phyloP scores from a whole-genome alignment of 768 basidiomycete genomes.

The Galerina sulciceps region DNA sequence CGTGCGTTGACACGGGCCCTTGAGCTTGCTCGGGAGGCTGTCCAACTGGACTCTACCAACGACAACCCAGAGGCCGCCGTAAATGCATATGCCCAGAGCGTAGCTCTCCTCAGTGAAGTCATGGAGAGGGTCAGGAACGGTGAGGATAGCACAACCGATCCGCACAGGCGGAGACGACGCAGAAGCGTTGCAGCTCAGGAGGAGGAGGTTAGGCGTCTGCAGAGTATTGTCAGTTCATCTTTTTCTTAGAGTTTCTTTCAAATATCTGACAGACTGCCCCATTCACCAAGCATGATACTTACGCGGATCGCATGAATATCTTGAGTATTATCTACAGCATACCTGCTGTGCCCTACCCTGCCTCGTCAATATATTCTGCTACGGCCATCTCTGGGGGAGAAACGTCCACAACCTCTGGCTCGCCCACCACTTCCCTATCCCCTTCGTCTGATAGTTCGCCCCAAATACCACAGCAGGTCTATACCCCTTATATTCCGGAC shows the following conservation, averaged over 20 bases:
- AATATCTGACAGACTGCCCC: slow-evolving; percentile 4
- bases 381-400: slow-evolving; percentile 34
- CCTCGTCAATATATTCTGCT: slow-evolving; percentile 50
- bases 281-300: slow-evolving; percentile 81
- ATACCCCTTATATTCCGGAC: slow-evolving; percentile 42
- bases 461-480: slow-evolving; percentile 37
- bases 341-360: slow-evolving; percentile 72
- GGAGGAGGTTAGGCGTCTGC: slow-evolving; percentile 85
- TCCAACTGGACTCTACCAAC: slow-evolving; percentile 84
- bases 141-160: slow-evolving; percentile 78
- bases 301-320: slow-evolving; percentile 93
- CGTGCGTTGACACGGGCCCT: slow-evolving; percentile 85
- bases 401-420: slow-evolving; percentile 50
- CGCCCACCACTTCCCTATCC: slow-evolving; percentile 50
- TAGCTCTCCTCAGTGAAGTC: slow-evolving; percentile 85
- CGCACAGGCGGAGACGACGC: slow-evolving; percentile 60
- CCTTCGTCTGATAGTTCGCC: slow-evolving; percentile 55
- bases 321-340: slow-evolving; percentile 89
- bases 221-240: slow-evolving; percentile 74
- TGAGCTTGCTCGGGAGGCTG: slow-evolving; percentile 88
- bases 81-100: slow-evolving; percentile 86
- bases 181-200: slow-evolving; percentile 88
- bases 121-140: slow-evolving; percentile 90
- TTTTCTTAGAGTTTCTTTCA: background rate
- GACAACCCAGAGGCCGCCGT: slow-evolving; percentile 90